Base-by-base conservation (phyloP, 352 stramenopile genomes). In the Thalassiosira hispida region DNA sequence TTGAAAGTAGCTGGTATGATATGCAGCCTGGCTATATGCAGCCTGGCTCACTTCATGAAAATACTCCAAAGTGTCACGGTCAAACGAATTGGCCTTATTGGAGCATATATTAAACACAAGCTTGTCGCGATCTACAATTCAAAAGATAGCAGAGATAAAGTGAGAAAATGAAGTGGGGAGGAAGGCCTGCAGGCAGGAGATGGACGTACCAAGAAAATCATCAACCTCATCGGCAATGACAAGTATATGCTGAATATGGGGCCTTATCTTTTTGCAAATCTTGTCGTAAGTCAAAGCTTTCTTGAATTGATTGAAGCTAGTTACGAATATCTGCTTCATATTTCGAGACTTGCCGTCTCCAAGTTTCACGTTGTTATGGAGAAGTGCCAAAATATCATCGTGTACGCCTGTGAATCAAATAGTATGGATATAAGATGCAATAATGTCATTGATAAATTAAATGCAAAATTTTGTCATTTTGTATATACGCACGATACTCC, bases 51-150 rank as follows among this genome's bases (percentile, higher is more conserved):
- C 44, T 70, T 87, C 80, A 52, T 86, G 64, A 35, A 83, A 90
- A 31, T 77, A 77, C 25, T 87, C 77, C n/a, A 90, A 61, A 16
- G 81, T 88, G 29, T 73, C 40, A 2, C 56, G 20, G 49, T 85
- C 71, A 62, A 90, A 90, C 29, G 77, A 20, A 77, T 90, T 90
- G 8, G 73, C 68, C 49, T 85, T 87, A 64, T 90, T 90, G 12
- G 71, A 88, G 60, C 79, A 88, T 40, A 90, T 88, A 51, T 90
- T 90, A 77, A 90, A 90, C 7, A 90, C 84, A 31, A 90, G 80
- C 64, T 90, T 90, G 57, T 90, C 79, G 2, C 84, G 74, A 61
- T 90, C 81, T 77, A 46, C 44, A 47, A 60, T 68, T 18, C 31
- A 56, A 76, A 57, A 66, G 42, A 29, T 47, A 47, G 20, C 38